These are phyloP conservation scores for Botrytis galanthina DNA, from an alignment of 2,329 filamentous ascomycete genomes.

Conservation along the genomic window DNA sequence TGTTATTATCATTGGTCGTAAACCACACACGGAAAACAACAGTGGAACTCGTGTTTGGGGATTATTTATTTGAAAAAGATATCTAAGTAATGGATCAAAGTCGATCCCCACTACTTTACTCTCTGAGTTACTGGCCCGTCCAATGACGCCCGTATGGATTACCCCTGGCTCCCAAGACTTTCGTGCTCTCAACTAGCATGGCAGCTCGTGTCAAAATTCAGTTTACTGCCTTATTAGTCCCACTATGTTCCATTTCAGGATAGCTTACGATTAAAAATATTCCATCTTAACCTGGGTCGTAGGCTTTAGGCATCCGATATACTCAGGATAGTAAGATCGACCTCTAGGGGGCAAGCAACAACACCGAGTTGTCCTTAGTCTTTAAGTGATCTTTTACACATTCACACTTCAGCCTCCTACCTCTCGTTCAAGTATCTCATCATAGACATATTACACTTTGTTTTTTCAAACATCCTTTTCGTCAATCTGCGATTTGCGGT, in stretches of 20 bases:
- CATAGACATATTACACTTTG: background rate
- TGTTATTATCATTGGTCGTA: background rate
- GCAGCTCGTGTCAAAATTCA: slow-evolving; percentile 17
- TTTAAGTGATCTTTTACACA: slow-evolving; percentile 16
- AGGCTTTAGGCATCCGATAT: slow-evolving; percentile 19
- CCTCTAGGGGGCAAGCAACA: slow-evolving; percentile 19
- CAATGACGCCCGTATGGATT: slow-evolving; percentile 13
- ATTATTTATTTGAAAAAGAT: background rate
- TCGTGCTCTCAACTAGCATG: slow-evolving; percentile 11
- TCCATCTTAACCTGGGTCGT: slow-evolving; percentile 17
- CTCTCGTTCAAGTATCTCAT: slow-evolving; percentile 18
- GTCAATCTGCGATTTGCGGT: slow-evolving; percentile 20
- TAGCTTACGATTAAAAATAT: slow-evolving; percentile 17
- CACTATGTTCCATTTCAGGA: slow-evolving; percentile 8
- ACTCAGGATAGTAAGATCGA: slow-evolving; percentile 18
- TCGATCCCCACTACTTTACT: slow-evolving; percentile 10
- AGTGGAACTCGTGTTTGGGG: slow-evolving; percentile 10
- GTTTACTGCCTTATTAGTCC: slow-evolving; percentile 19
- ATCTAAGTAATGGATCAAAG: slow-evolving; percentile 9
- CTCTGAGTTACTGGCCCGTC: slow-evolving; percentile 4
- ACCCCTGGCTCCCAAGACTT: slow-evolving; percentile 1
- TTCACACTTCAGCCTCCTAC: slow-evolving; percentile 20
- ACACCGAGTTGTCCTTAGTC: slow-evolving; percentile 20
- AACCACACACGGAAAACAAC: background rate
- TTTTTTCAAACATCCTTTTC: slow-evolving; percentile 1